Evolutionary conservation across 2,329 filamentous ascomycete species (phyloP).

Genomic region (Cytospora schulzeri): DNA sequence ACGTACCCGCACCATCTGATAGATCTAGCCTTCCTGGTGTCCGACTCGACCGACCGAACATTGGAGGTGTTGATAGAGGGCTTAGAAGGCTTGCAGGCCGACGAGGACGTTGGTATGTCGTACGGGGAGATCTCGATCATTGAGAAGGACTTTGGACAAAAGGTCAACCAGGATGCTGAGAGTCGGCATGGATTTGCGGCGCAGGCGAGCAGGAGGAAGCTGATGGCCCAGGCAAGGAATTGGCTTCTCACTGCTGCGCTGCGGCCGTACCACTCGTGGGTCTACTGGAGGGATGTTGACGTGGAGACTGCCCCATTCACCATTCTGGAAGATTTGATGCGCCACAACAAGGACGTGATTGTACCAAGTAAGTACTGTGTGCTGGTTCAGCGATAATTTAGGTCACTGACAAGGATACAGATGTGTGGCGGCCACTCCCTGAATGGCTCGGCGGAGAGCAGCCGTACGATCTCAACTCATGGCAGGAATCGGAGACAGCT

Average conservation of each 20-base stretch:
- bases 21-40: slow-evolving; percentile 94
- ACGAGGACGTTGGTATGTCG: slow-evolving; percentile 75
- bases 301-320: slow-evolving; percentile 97
- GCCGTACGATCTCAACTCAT: slow-evolving; percentile 97
- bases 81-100: slow-evolving; percentile 76
- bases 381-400: background rate
- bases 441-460: slow-evolving; percentile 99
- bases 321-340: slow-evolving; percentile 96
- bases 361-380: slow-evolving; percentile 80
- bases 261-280: slow-evolving; percentile 95
- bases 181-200: slow-evolving; percentile 96
- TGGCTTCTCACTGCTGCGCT: slow-evolving; percentile 94
- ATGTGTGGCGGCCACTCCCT: slow-evolving; percentile 97
- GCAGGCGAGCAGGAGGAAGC: slow-evolving; percentile 87
- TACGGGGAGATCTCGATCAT: slow-evolving; percentile 98
- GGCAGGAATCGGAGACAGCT: slow-evolving; percentile 98
- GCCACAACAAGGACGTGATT: slow-evolving; percentile 98
- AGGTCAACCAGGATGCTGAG: slow-evolving; percentile 96
- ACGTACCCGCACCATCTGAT: slow-evolving; percentile 97
- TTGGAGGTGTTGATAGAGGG: slow-evolving; percentile 73
- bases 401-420: slow-evolving; percentile 45
- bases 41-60: slow-evolving; percentile 93
- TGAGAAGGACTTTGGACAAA: slow-evolving; percentile 98
- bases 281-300: slow-evolving; percentile 98
- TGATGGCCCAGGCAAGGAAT: slow-evolving; percentile 97